Percentiles rank a stretch among this genome's conserved stretches.
These are phyloP conservation scores for Diplotaxis tenuifolia DNA, from an alignment of 345 rosid species.

Conservation along the genomic window DNA sequence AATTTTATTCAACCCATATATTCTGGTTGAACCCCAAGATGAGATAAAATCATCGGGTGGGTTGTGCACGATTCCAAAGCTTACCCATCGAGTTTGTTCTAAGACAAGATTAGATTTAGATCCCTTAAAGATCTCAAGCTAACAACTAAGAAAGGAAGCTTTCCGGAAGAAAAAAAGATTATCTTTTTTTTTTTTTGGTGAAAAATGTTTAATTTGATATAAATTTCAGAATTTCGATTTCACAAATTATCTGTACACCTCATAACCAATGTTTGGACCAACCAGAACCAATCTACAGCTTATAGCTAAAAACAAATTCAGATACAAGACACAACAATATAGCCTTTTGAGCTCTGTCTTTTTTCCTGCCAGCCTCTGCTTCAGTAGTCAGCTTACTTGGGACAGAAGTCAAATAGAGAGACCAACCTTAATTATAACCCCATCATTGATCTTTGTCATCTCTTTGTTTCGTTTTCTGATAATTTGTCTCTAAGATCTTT, in stretches of 20 bases:
- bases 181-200: no score
- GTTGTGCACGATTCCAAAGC: no score
- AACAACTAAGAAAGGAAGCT: no score
- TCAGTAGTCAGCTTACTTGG: neutral
- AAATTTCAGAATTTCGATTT: neutral
- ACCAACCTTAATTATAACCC: neutral
- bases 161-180: no score
- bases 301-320: neutral
- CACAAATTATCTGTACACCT: slow-evolving; percentile 4
- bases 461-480: slow-evolving; percentile 48
- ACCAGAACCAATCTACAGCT: neutral
- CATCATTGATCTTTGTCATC: slow-evolving; percentile 29
- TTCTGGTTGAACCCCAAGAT: no score
- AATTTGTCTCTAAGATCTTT: slow-evolving; percentile 74
- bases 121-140: no score
- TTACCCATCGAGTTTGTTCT: no score
- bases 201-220: neutral
- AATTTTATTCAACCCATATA: no score
- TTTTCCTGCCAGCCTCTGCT: slow-evolving; percentile 1
- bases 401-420: neutral
- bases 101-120: no score
- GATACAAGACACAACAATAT: neutral
- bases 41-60: no score
- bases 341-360: neutral
- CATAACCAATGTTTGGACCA: neutral